Conservation (phyloP, 2,329 filamentous ascomycete genomes). For the Colletotrichum horii region DNA sequence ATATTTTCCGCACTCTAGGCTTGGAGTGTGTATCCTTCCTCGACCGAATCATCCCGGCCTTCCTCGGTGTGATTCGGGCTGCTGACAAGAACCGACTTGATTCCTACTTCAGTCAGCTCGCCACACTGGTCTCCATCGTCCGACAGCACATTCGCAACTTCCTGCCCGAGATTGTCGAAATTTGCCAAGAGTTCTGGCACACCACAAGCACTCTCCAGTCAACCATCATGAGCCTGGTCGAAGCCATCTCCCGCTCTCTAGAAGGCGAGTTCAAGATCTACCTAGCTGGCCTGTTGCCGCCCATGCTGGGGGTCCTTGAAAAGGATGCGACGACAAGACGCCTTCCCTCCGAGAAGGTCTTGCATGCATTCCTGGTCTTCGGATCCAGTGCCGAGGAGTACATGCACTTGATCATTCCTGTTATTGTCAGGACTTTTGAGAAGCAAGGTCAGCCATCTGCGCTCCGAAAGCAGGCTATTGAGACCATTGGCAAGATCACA, state of each 20-base stretch:
- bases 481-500: slow-evolving; percentile 92
- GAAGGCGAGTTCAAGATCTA: slow-evolving; percentile 99
- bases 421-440: slow-evolving; percentile 93
- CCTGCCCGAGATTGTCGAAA: slow-evolving; percentile 82
- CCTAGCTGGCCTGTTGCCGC: slow-evolving; percentile 82
- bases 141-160: slow-evolving; percentile 95
- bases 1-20: slow-evolving; percentile 95
- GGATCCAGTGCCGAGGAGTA: slow-evolving; percentile 96
- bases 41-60: slow-evolving; percentile 91
- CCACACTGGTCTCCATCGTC: slow-evolving; percentile 91
- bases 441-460: slow-evolving; percentile 80
- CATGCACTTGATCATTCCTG: slow-evolving; percentile 97
- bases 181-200: slow-evolving; percentile 91
- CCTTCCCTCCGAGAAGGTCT: slow-evolving; percentile 84
- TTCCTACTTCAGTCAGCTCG: slow-evolving; percentile 96
- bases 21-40: slow-evolving; percentile 96
- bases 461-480: slow-evolving; percentile 87
- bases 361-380: slow-evolving; percentile 96
- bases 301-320: slow-evolving; percentile 94
- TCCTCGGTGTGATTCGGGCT: slow-evolving; percentile 85
- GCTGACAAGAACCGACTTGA: slow-evolving; percentile 81
- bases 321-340: slow-evolving; percentile 79
- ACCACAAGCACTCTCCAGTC: slow-evolving; percentile 80
- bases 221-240: slow-evolving; percentile 90
- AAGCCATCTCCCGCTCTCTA: slow-evolving; percentile 90